Percentiles rank a stretch among this genome's conserved stretches.
Conservation (phyloP, 164 flowering plant species). For the Chloranthus sessilifolius region DNA sequence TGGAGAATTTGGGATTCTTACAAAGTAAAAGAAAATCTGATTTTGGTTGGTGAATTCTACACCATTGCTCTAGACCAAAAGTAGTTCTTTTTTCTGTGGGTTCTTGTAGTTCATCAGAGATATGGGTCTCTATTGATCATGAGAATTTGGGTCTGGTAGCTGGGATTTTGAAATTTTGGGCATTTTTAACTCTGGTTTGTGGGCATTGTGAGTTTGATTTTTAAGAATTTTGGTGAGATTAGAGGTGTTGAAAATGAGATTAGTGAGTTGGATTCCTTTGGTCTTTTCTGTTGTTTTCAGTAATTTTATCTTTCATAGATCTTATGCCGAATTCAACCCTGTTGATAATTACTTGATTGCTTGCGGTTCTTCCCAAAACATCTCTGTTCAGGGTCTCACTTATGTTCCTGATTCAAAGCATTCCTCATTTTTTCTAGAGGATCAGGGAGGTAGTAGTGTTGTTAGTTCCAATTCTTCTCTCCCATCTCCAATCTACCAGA, state of each 20-base stretch:
- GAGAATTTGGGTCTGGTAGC: conserved; percentile 1
- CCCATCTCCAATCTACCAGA: conserved; percentile 53
- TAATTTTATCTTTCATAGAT: conserved; percentile 14
- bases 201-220: not conserved
- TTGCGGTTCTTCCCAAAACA: conserved; percentile 71
- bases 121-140: no score
- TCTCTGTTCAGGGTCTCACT: conserved; percentile 50
- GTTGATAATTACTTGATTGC: conserved; percentile 61
- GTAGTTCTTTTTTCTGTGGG: not conserved
- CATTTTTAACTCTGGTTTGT: not conserved
- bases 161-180: conserved; percentile 6
- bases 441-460: conserved; percentile 29
- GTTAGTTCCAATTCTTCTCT: conserved; percentile 40
- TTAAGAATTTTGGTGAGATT: conserved; percentile 3
- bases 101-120: conserved; percentile 7
- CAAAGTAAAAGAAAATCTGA: not conserved
- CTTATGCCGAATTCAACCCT: conserved; percentile 49
- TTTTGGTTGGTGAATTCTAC: not conserved
- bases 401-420: conserved; percentile 64
- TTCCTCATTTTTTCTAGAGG: conserved; percentile 38
- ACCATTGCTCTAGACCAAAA: not conserved
- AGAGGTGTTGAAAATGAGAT: conserved; percentile 25
- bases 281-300: conserved; percentile 25
- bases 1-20: not conserved
- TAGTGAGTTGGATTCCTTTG: conserved; percentile 20